phyloP scores from a whole-genome alignment of 306 rosid genomes.

The Trifolium subterraneum region DNA sequence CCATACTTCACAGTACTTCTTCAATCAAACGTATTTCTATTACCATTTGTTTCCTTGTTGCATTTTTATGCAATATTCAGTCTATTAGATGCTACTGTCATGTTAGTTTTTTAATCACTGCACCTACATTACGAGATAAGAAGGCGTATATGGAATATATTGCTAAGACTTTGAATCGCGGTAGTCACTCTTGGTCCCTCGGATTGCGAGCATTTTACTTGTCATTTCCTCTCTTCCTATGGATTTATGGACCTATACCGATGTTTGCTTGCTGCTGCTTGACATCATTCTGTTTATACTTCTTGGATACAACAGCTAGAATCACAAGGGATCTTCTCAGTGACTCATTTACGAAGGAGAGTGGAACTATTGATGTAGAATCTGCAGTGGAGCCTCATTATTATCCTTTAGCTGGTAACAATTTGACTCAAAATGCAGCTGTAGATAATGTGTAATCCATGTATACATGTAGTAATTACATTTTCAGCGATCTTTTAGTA shows the following conservation, averaged over 20 bases:
- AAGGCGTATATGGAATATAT: constrained; percentile 57
- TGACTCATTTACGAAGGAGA: constrained; percentile 54
- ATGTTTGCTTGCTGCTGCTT: constrained; percentile 75
- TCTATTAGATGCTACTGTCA: constrained; percentile 84
- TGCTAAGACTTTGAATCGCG: constrained; percentile 70
- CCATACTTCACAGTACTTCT: constrained; percentile 34
- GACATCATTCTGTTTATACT: constrained; percentile 61
- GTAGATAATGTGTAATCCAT: constrained; percentile 12
- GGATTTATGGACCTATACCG: constrained; percentile 88
- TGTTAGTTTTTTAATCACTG: constrained; percentile 83
- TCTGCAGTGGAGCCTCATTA: constrained; percentile 40
- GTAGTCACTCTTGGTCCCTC: constrained; percentile 76
- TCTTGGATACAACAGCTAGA: constrained; percentile 79
- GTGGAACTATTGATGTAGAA: constrained; percentile 45
- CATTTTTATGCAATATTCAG: constrained; percentile 86
- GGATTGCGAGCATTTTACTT: constrained; percentile 83
- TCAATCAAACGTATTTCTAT: constrained; percentile 68
- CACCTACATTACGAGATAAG: constrained; percentile 62
- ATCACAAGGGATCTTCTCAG: constrained; percentile 66
- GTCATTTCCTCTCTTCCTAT: constrained; percentile 85
- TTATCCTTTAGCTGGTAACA: constrained; percentile 22
- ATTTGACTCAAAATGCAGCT: constrained; percentile 1
- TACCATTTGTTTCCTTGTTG: constrained; percentile 79
- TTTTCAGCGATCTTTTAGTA: not conserved
- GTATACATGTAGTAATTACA: not conserved